phyloP scores from a whole-genome alignment of 164 flowering plant species.

The Brasenia schreberi region DNA sequence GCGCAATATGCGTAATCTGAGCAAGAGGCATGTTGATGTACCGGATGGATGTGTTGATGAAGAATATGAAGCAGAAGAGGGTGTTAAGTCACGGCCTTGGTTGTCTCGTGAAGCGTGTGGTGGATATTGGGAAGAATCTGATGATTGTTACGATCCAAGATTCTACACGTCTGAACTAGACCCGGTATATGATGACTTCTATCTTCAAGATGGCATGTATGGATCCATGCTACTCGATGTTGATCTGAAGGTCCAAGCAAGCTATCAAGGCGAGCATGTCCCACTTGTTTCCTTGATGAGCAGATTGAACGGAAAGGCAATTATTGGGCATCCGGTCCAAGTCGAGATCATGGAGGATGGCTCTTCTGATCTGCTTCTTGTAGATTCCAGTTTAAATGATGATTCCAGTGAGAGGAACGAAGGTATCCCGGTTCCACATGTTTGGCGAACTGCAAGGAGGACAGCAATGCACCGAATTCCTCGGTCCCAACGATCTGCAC shows the following conservation, averaged over 20 bases:
- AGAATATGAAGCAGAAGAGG: not conserved
- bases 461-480: slow-evolving; percentile 66
- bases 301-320: slow-evolving; percentile 65
- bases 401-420: slow-evolving; percentile 7
- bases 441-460: slow-evolving; percentile 90
- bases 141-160: slow-evolving; percentile 25
- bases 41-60: slow-evolving; percentile 10
- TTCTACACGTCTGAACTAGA: not conserved
- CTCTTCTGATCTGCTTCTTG: slow-evolving; percentile 28
- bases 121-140: slow-evolving; percentile 44
- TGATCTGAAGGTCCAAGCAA: slow-evolving; percentile 43
- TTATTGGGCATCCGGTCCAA: slow-evolving; percentile 76
- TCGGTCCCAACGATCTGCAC: slow-evolving; percentile 33
- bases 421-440: slow-evolving; percentile 28
- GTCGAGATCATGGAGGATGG: slow-evolving; percentile 54
- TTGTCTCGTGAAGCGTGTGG: slow-evolving; percentile 17
- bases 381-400: slow-evolving; percentile 16
- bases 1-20: slow-evolving; percentile 54
- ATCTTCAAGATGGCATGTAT: slow-evolving; percentile 18
- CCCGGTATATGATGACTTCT: slow-evolving; percentile 11
- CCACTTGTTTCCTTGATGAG: slow-evolving; percentile 84
- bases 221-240: slow-evolving; percentile 41
- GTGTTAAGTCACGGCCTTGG: slow-evolving; percentile 1
- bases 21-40: slow-evolving; percentile 25
- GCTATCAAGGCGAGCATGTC: slow-evolving; percentile 42